Evolutionary conservation across 768 basidiomycete genomes (phyloP).

Genomic region (Rhodotorula kratochvilovae): DNA sequence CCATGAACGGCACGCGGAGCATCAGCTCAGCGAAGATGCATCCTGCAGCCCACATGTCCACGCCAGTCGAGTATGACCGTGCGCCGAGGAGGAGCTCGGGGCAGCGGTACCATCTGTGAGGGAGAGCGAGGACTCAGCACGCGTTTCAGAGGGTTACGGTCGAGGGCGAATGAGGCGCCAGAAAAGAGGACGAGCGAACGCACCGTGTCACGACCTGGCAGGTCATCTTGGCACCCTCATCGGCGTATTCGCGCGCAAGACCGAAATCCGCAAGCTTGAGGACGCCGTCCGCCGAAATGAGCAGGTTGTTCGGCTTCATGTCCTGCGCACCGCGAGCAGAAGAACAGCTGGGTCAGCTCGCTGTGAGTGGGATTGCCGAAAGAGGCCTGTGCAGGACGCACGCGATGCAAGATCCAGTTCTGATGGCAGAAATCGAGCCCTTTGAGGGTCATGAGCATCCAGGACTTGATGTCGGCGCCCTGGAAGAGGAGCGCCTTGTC

Average conservation of each 20-base stretch:
- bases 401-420: constrained; percentile 87
- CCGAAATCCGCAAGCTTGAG: constrained; percentile 99
- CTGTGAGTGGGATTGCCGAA: too few relatives aligned
- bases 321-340: constrained; percentile 57
- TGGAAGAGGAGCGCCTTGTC: constrained; percentile 87
- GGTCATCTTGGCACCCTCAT: constrained; percentile 94
- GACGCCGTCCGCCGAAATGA: constrained; percentile 81
- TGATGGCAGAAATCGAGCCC: constrained; percentile 98
- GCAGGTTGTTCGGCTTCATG: constrained; percentile 96
- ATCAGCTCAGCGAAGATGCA: constrained; percentile 98
- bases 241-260: constrained; percentile 91
- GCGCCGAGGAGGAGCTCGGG: constrained; percentile 90
- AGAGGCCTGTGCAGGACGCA: constrained; percentile 49
- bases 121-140: neutral
- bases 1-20: constrained; percentile 88
- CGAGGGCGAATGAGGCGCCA: neutral
- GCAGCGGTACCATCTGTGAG: constrained; percentile 86
- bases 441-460: constrained; percentile 97
- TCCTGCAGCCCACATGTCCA: constrained; percentile 96
- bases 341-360: neutral
- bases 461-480: constrained; percentile 93
- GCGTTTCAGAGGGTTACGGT: neutral
- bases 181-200: constrained; percentile 35
- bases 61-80: constrained; percentile 81
- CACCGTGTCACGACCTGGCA: constrained; percentile 96